Percentiles rank a stretch among this genome's conserved stretches.
Conservation (phyloP, 1,139 yeast species). For the Saccharomycopsis hybrid region DNA sequence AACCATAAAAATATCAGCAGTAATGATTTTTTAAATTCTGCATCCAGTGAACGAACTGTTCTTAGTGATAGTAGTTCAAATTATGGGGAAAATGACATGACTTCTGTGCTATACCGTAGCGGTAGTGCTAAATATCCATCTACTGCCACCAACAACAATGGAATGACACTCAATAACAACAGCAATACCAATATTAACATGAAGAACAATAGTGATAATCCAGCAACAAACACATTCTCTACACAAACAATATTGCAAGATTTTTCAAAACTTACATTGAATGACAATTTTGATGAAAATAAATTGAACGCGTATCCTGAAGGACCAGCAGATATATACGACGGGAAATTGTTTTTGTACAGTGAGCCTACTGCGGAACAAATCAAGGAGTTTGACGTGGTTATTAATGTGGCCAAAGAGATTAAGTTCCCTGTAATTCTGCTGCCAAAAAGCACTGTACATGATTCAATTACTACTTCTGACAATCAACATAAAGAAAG, state of each 20-base stretch:
- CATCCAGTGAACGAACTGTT: constrained; percentile 8
- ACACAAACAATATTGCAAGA: constrained; percentile 17
- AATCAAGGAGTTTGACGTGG: constrained; percentile 57
- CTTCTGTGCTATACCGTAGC: constrained; percentile 10
- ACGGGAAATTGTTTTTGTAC: constrained; percentile 47
- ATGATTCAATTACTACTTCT: no score
- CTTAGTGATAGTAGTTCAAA: constrained; percentile 13
- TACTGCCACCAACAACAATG: no score
- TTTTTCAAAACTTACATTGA: constrained; percentile 11
- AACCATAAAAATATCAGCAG: background rate
- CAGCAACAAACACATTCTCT: background rate
- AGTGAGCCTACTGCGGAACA: constrained; percentile 53
- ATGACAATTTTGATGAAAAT: constrained; percentile 17
- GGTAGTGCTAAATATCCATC: no score
- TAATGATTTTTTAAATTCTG: background rate
- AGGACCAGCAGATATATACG: constrained; percentile 72
- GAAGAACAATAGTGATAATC: constrained; percentile 1
- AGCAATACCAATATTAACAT: background rate
- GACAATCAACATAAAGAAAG: no score
- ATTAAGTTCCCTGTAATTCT: constrained; percentile 28
- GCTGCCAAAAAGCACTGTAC: no score
- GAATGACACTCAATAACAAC: background rate
- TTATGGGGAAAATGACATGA: constrained; percentile 13
- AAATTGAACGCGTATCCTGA: constrained; percentile 55
- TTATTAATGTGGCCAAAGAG: constrained; percentile 85